Conservation (phyloP, 2,329 filamentous ascomycete species). For the Eurotiales sp. region DNA sequence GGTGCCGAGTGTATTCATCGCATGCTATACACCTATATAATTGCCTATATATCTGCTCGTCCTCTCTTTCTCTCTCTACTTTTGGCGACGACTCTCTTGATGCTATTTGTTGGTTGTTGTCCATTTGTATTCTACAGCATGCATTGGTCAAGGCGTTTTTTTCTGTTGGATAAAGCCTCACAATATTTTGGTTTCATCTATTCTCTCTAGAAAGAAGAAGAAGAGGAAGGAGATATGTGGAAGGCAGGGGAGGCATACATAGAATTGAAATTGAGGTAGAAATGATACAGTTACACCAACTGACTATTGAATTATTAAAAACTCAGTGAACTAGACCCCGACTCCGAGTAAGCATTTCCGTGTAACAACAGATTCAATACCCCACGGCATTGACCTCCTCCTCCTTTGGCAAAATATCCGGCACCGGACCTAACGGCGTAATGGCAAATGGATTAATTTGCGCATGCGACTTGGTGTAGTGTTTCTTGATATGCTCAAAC, state of each 20-base stretch:
- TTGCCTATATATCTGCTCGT: no score
- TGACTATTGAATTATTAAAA: neutral
- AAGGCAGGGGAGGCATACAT: constrained; percentile 3
- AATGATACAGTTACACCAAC: neutral
- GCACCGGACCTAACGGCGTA: constrained; percentile 78
- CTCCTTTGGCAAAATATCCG: constrained; percentile 72
- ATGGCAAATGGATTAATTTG: constrained; percentile 67
- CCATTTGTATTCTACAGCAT: constrained; percentile 3
- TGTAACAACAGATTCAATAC: neutral
- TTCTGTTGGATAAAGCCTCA: neutral
- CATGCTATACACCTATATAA: neutral
- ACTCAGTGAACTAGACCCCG: no score
- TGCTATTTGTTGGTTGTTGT: neutral
- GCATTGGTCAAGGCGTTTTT: constrained; percentile 13
- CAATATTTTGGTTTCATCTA: neutral
- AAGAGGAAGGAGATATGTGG: neutral
- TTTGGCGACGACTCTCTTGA: neutral
- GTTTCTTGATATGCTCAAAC: constrained; percentile 91
- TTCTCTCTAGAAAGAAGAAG: neutral
- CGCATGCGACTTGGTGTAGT: constrained; percentile 63
- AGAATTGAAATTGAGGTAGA: neutral
- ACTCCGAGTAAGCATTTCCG: no score
- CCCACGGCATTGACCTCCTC: constrained; percentile 62
- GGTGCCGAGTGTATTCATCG: neutral
- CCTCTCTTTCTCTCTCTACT: neutral